Evolutionary conservation across 2,329 filamentous ascomycete species (phyloP), one percentile per base, ranked within the genome.

Genomic region (Fusarium sororula): DNA sequence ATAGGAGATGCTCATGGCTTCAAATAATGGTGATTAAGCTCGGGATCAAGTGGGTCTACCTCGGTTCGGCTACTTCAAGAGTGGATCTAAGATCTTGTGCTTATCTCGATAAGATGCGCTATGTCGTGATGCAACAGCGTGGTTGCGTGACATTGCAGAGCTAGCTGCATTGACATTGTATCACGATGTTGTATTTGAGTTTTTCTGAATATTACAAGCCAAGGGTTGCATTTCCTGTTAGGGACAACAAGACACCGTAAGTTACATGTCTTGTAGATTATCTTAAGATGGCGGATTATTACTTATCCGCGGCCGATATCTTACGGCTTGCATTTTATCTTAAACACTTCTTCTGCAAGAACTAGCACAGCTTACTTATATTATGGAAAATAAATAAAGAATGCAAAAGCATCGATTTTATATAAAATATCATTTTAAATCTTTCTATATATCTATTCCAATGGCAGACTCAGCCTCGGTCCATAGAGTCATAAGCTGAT

Each of bases 31-130:
- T 1, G 24, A 32, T 59, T 44, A 44, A 67, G 44, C 63, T 67
- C 63, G 53, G 53, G 22, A 28, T 11, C 9, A 12, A 32, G 63
- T 67, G 64, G 63, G 32, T 38, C 45, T 67, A 42, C 64, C 64
- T 67, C 64, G 64, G 64, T 9, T 67, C 64, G 39, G 63, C 20
- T 67, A 18, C 20, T 39, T 10, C 1, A 10, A 22, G 28, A 47
- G 51, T 67, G 64, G 64, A 66, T 41, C 20, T 4, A 0, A 6
- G 35, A 58, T 28, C 17, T 32, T 22, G 12, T 38, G 41, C 28
- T 39, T 39, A 28, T 53, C 44, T 37, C 24, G 28, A 53, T 45
- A 66, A 28, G 35, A 54, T 48, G 41, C 47, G 4, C 5, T 41
- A 14, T 14, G 13, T n/a, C 18, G 24, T 18, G 24, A 55, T 55